Evolutionary conservation across 345 rosid species (phyloP).

Genomic region (Populus pruinosa): DNA sequence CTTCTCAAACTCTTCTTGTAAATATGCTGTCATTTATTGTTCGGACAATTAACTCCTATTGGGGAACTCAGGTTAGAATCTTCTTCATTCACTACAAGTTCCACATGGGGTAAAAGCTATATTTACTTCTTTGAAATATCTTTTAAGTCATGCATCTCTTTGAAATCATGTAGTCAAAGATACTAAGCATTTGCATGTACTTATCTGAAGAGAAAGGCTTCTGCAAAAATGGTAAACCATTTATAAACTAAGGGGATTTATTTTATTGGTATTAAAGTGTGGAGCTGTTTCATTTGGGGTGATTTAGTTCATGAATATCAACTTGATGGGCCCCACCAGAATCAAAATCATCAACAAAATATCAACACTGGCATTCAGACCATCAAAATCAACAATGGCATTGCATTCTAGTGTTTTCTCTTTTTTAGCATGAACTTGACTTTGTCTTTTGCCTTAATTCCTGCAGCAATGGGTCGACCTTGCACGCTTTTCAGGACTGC

Average conservation of each 20-base stretch:
- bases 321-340: neutral
- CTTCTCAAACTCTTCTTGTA: slow-evolving; percentile 75
- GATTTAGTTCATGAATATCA: neutral
- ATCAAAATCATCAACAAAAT: too few species aligned
- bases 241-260: neutral
- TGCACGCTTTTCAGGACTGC: slow-evolving; percentile 78
- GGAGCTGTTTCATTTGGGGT: neutral
- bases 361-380: neutral
- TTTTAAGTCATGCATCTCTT: neutral
- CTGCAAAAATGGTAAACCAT: slow-evolving; percentile 3
- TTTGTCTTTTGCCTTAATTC: slow-evolving; percentile 17
- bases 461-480: slow-evolving; percentile 96
- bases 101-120: too few species aligned
- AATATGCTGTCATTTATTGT: slow-evolving; percentile 76
- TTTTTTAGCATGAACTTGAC: neutral
- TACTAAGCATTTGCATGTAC: neutral
- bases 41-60: slow-evolving; percentile 80
- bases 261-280: neutral
- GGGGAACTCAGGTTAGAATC: slow-evolving; percentile 88
- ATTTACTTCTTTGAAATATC: neutral
- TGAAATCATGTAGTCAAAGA: neutral
- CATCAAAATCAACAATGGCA: neutral
- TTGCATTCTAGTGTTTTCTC: neutral
- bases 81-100: neutral
- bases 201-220: neutral